Conservation (phyloP, 1,284 basidiomycete genomes). For the Lignosus rhinocerotis region DNA sequence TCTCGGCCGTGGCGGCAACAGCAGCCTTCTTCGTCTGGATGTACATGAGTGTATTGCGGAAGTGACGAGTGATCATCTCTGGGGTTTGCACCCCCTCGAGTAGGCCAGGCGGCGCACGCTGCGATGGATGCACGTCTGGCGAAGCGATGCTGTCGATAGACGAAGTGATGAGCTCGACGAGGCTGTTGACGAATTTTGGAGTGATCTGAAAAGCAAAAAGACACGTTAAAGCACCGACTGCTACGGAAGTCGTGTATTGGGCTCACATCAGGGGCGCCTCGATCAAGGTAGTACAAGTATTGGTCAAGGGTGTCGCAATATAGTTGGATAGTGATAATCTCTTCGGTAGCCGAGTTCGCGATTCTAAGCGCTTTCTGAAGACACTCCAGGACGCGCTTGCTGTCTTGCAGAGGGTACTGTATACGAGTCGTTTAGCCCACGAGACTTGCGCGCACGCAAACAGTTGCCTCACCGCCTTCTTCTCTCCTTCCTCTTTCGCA, state of each 20-base stretch:
- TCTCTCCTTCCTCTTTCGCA: conserved; percentile 47
- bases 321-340: conserved; percentile 90
- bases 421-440: not conserved
- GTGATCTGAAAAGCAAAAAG: conserved; percentile 57
- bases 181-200: conserved; percentile 91
- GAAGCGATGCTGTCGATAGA: conserved; percentile 87
- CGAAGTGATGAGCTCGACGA: conserved; percentile 90
- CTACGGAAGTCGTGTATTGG: not conserved
- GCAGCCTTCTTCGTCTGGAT: conserved; percentile 77
- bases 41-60: conserved; percentile 85
- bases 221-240: too few relatives aligned
- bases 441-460: not conserved
- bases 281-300: conserved; percentile 93
- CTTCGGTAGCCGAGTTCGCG: conserved; percentile 91
- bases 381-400: conserved; percentile 93
- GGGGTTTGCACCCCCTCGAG: conserved; percentile 89
- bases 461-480: conserved; percentile 56
- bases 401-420: conserved; percentile 87
- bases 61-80: conserved; percentile 91
- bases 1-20: conserved; percentile 24
- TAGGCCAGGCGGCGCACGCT: conserved; percentile 77
- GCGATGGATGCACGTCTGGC: conserved; percentile 82
- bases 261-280: conserved; percentile 83
- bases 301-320: conserved; percentile 93
- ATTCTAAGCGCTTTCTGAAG: conserved; percentile 92